phyloP scores from a whole-genome alignment of 1,284 basidiomycete genomes.

The Fomitiporia mediterranea region DNA sequence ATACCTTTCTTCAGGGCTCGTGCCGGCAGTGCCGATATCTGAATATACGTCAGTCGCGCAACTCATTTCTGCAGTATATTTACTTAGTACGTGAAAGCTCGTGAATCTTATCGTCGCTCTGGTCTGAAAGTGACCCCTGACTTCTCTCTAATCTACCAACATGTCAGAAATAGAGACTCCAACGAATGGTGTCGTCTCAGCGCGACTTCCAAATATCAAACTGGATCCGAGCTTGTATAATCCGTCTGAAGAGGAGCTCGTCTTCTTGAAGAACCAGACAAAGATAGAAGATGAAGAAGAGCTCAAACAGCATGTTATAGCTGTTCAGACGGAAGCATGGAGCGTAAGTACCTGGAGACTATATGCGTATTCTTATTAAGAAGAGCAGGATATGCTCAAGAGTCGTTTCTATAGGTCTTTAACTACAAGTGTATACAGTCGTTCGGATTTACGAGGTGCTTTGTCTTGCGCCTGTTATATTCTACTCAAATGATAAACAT shows the following conservation, averaged over 20 bases:
- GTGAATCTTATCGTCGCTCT: too few species aligned
- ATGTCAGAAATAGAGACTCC: background rate
- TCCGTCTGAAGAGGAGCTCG: constrained; percentile 7
- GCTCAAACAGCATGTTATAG: constrained; percentile 17
- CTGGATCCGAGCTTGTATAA: constrained; percentile 15
- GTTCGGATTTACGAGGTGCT: constrained; percentile 16
- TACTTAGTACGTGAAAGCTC: too few species aligned
- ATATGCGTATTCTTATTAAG: background rate
- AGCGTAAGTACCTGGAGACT: background rate
- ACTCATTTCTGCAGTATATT: too few species aligned
- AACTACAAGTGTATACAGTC: constrained; percentile 19
- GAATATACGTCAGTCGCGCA: too few species aligned
- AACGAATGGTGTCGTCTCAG: background rate
- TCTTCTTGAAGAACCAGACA: constrained; percentile 20
- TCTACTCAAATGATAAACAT: constrained; percentile 5
- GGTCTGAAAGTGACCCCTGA: too few species aligned
- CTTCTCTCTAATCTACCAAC: too few species aligned
- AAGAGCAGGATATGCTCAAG: background rate
- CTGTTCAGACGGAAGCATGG: constrained; percentile 18
- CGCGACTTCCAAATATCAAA: background rate
- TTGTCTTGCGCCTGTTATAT: constrained; percentile 18
- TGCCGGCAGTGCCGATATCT: too few species aligned
- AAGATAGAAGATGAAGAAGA: constrained; percentile 19
- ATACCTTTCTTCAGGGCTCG: too few species aligned
- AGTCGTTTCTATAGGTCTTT: constrained; percentile 7